Evolutionary conservation across 2,329 filamentous ascomycete genomes (phyloP).

Genomic region (Parascedosporium putredinis): DNA sequence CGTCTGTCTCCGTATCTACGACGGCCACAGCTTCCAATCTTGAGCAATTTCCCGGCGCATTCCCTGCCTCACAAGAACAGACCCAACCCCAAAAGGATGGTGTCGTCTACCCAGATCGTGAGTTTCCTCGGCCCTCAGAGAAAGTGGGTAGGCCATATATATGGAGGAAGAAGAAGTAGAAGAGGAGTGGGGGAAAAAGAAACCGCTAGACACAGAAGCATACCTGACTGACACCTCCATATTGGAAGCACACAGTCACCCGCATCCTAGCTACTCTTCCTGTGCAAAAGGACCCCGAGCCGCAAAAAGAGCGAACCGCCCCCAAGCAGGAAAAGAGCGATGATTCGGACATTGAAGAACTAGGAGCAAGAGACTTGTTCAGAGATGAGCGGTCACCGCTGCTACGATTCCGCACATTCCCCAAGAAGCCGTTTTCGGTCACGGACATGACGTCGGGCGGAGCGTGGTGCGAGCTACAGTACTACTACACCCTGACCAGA

Average conservation of each 20-base stretch:
- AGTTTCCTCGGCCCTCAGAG: slow-evolving; percentile 17
- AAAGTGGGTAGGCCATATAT: too few species aligned
- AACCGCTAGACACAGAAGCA: too few species aligned
- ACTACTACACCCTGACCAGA: slow-evolving; percentile 74
- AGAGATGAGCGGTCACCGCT: slow-evolving; percentile 46
- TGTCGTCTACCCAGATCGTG: slow-evolving; percentile 43
- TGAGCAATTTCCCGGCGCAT: neutral
- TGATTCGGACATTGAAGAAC: slow-evolving; percentile 13
- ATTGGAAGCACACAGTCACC: slow-evolving; percentile 51
- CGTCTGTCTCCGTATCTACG: too few species aligned
- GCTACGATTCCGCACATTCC: slow-evolving; percentile 66
- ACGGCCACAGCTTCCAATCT: neutral
- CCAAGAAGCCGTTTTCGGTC: slow-evolving; percentile 72
- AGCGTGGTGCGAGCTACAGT: slow-evolving; percentile 93
- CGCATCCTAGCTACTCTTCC: slow-evolving; percentile 29
- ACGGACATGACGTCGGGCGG: slow-evolving; percentile 80
- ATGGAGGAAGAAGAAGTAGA: too few species aligned
- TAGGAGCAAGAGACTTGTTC: slow-evolving; percentile 12
- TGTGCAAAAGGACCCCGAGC: slow-evolving; percentile 2
- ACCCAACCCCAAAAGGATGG: slow-evolving; percentile 12
- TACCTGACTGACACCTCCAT: slow-evolving; percentile 46
- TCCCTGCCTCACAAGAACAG: neutral
- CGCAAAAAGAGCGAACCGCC: neutral
- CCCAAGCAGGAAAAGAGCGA: slow-evolving; percentile 13
- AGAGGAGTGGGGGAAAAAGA: too few species aligned